Base-by-base conservation (phyloP, 306 rosid genomes). In the Vigna angularis region DNA sequence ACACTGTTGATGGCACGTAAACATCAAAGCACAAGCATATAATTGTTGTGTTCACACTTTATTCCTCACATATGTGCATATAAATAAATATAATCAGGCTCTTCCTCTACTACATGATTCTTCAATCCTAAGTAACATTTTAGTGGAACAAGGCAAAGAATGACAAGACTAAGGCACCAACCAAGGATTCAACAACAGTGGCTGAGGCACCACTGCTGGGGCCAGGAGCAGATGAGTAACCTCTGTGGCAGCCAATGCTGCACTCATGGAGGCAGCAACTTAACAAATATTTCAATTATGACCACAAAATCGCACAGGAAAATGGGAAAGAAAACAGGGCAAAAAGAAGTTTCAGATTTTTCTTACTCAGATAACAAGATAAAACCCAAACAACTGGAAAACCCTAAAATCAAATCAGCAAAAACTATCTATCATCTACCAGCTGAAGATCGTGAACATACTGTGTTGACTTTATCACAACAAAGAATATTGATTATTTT, bases 111-210 rank as follows among this genome's bases (percentile, higher is more conserved):
- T 17, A n/a, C 26, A 64, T 64, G 49, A 17, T 36, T 4, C 50
- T 64, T 62, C 22, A 56, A 15, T 49, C 26, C 26, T 24, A 24
- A 24, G 14, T 68, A 47, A 53, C 62, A 57, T 76, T 71, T 47
- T 72, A 85, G 28, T 79, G 83, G 80, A 89, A 79, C 74, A 83
- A 76, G 70, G 87, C 89, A 82, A 85, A 20, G 84, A 86, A 86
- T 28, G 89, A 85, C 78, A 83, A 62, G 52, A 82, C 64, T 0
- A 87, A 82, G 77, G 90, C 91, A 66, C 96, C 90, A 16, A 85
- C 77, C 85, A 88, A 70, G 26, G 88, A 83, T 3, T 91, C 91
- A 52, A 83, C 79, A 10, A 72, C 79, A 1, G 86, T 47, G 12
- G 85, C 26, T 0, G 87, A 61, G 66, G 92, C 86, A 11, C 10